Evolutionary conservation across 1,139 yeast species (phyloP).

Genomic region (Candida neerlandica): DNA sequence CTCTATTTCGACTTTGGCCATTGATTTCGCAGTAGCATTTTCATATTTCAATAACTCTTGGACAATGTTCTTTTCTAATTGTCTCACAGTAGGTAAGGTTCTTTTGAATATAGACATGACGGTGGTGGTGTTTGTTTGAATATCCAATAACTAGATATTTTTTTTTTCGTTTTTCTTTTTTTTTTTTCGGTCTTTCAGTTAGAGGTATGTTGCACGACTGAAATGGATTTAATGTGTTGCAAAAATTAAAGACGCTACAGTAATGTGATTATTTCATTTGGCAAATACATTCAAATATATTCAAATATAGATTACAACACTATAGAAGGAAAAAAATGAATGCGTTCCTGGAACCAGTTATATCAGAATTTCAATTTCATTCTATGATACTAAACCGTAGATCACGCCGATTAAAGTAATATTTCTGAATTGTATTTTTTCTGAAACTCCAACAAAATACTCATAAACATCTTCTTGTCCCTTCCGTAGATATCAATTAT

Average conservation of each 20-base stretch:
- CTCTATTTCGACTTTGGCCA: slow-evolving; percentile 31
- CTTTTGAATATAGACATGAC: slow-evolving; percentile 14
- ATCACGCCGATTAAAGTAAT: no score
- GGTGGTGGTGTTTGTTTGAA: not conserved
- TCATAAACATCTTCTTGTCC: no score
- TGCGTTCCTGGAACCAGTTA: no score
- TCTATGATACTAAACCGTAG: no score
- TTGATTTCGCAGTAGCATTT: slow-evolving; percentile 46
- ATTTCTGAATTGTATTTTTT: no score
- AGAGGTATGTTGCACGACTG: not conserved
- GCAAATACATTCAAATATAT: not conserved
- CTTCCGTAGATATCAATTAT: no score
- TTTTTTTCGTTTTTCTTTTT: no score
- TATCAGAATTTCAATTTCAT: no score
- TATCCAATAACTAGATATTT: no score
- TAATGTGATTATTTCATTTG: not conserved
- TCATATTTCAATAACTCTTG: slow-evolving; percentile 51
- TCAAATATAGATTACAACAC: not conserved
- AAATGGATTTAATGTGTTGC: not conserved
- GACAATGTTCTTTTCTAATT: slow-evolving; percentile 26
- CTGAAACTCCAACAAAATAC: no score
- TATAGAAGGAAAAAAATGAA: not conserved
- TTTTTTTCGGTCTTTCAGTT: no score
- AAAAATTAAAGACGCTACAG: not conserved
- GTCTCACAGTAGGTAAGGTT: slow-evolving; percentile 16